Evolutionary conservation across 2,329 filamentous ascomycete genomes (phyloP), one percentile per base, ranked within the genome.

Genomic region (Botrytis sinoallii): DNA sequence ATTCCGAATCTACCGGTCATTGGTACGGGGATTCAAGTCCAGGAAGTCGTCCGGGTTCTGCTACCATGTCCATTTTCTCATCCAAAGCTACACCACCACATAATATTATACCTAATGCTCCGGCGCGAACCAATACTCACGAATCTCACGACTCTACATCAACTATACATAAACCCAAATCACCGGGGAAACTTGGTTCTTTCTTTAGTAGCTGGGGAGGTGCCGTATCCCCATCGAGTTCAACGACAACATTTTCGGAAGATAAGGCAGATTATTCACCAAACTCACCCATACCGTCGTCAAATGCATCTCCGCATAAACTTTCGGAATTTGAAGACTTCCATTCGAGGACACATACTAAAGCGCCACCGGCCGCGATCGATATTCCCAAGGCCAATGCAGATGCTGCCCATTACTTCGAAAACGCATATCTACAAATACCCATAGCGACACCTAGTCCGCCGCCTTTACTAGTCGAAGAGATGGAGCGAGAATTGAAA

Each of bases 401-500:
- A 40, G 87, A 88, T 80, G 83, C 83, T 42, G 79, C 75, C 68
- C 76, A 73, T 52, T 80, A 79, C 77, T 78, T 82, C 77, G 78
- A 75, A 74, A 78, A 73, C 68, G 72, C 79, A 75, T 77, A 79
- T 75, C 73, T 80, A 73, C 77, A 79, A 77, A 66, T 80, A 75
- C 78, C 78, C 63, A 76, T 80, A 74, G 81, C 75, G 77, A 78
- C 77, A 75, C 77, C 75, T 68, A 79, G 82, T 78, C 84, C 86
- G 77, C 38, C 72, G 20, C 86, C 78, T 82, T 79, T 81, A 76
- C 83, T 94, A 82, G 88, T 97, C 79, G 90, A 94, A 82, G 94
- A 97, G 82, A 91, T 99, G 85, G 96, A 99, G 85, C 92, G 94
- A 82, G 96, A 99, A 86, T 84, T 99, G 77, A 93, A 93, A 79